Evolutionary conservation across 2,329 filamentous ascomycete species (phyloP), one percentile per base, ranked within the genome.

Genomic region (Trichoderma guizhouense): DNA sequence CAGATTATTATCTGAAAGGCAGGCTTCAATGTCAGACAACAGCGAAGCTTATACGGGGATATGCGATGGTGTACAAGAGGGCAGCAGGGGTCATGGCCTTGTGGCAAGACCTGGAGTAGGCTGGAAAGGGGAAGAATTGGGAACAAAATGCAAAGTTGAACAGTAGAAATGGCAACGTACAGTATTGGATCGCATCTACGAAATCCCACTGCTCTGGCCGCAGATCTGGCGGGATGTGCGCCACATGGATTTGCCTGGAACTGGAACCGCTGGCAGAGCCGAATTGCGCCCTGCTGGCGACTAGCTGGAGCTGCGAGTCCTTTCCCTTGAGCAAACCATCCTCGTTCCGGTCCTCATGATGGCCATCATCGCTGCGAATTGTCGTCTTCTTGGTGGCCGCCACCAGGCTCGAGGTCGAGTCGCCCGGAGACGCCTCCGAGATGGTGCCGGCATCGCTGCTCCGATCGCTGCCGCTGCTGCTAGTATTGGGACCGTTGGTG

Each of bases 201-300:
- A 58, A 67, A 32, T 71, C 69, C 69, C 69, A 71, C 39, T 60
- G 43, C 47, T 71, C 34, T 15, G 69, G 69, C 28, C 69, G 53
- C 30, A 71, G 63, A 26, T 71, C 69, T 18, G 53, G 72, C 61
- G 55, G 69, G 34, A 73, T 36, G 21, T 55, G 18, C 66, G 34
- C 36, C 9, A 26, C 30, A 58, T 62, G 66, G 9, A 69, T 62
- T 18, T 69, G 66, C 28, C 18, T 34, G 15, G 28, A 15, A 39
- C 11, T 34, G 9, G 36, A 15, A 39, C 57, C 18, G 57, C 51
- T 30, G 21, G 39, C 21, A 61, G 66, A 28, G 39, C 34, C 21
- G 9, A 18, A 47, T 43, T 26, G 51, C 34, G 30, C n/a, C 36
- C 55, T 69, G 57, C 39, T 43, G 39, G 66, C 57, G 12, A 62